These are phyloP conservation scores for Mucor saturninus DNA, from an alignment of 371 early-diverging fungal species.

Conservation along the genomic window DNA sequence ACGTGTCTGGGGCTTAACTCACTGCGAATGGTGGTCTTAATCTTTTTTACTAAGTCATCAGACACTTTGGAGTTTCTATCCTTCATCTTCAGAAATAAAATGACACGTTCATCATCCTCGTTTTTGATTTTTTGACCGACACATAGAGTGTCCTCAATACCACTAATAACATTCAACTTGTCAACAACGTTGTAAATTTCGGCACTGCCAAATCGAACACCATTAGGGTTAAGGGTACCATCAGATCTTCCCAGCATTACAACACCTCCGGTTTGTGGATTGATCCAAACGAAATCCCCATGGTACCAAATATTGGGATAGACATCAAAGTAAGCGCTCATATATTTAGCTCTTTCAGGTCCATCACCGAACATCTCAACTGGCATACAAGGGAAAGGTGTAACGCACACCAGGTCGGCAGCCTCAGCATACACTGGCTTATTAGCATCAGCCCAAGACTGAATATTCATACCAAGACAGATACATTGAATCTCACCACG, in stretches of 20 bases:
- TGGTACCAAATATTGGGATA: slow-evolving; percentile 92
- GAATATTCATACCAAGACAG: slow-evolving; percentile 92
- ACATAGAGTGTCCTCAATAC: slow-evolving; percentile 53
- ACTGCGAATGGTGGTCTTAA: slow-evolving; percentile 78
- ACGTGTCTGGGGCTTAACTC: slow-evolving; percentile 93
- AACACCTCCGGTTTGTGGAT: slow-evolving; percentile 87
- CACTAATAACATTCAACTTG: slow-evolving; percentile 52
- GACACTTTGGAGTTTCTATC: slow-evolving; percentile 34
- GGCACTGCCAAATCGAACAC: slow-evolving; percentile 95
- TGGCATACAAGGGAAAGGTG: slow-evolving; percentile 98
- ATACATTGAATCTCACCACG: slow-evolving; percentile 95
- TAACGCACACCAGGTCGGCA: slow-evolving; percentile 92
- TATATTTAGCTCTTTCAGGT: slow-evolving; percentile 73
- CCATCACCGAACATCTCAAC: slow-evolving; percentile 90
- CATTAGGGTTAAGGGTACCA: slow-evolving; percentile 95
- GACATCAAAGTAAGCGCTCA: slow-evolving; percentile 86
- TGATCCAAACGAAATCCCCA: slow-evolving; percentile 92
- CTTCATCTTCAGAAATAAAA: slow-evolving; percentile 87
- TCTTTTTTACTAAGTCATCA: slow-evolving; percentile 57
- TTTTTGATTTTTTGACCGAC: slow-evolving; percentile 84
- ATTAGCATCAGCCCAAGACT: slow-evolving; percentile 82
- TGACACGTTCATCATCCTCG: slow-evolving; percentile 89
- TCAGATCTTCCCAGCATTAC: slow-evolving; percentile 95
- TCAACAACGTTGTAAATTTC: slow-evolving; percentile 95
- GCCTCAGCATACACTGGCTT: slow-evolving; percentile 74